Evolutionary conservation across 164 flowering plant genomes (phyloP).

Genomic region (Stephania japonica): DNA sequence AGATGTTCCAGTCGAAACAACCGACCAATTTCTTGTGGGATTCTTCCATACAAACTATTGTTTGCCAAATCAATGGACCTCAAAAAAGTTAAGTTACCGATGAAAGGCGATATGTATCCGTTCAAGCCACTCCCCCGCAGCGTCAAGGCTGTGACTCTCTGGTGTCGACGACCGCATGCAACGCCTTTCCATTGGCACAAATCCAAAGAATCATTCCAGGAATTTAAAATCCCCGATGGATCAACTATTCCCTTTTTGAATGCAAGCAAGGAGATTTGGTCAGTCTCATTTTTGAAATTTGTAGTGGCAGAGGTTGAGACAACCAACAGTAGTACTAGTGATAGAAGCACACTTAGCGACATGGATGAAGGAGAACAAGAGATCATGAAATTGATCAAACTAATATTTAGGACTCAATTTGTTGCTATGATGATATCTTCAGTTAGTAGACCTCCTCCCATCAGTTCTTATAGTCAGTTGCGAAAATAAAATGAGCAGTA

Average conservation of each 20-base stretch:
- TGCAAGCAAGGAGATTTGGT: conserved; percentile 1
- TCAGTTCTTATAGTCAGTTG: too few species aligned
- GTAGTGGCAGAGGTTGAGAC: too few species aligned
- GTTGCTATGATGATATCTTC: too few species aligned
- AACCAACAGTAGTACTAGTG: too few species aligned
- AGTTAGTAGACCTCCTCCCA: too few species aligned
- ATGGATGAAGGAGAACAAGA: too few species aligned
- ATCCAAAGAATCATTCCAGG: conserved; percentile 30
- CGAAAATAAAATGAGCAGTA: too few species aligned
- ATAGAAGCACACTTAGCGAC: too few species aligned
- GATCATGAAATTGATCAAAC: too few species aligned
- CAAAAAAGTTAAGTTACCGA: conserved; percentile 28
- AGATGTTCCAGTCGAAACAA: conserved; percentile 13
- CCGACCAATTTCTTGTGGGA: conserved; percentile 29
- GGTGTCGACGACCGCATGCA: conserved; percentile 14
- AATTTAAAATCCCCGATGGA: conserved; percentile 18
- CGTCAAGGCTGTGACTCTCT: conserved; percentile 21
- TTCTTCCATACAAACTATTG: conserved; percentile 25
- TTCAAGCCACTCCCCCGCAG: conserved; percentile 9
- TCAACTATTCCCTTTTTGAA: conserved; percentile 14
- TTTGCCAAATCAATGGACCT: conserved; percentile 14
- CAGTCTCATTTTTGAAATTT: neutral
- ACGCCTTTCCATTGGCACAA: conserved; percentile 37
- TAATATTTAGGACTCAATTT: too few species aligned
- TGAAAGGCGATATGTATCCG: conserved; percentile 24